Conservation (phyloP, 2,329 filamentous ascomycete species). For the Cladosporium colombiae region DNA sequence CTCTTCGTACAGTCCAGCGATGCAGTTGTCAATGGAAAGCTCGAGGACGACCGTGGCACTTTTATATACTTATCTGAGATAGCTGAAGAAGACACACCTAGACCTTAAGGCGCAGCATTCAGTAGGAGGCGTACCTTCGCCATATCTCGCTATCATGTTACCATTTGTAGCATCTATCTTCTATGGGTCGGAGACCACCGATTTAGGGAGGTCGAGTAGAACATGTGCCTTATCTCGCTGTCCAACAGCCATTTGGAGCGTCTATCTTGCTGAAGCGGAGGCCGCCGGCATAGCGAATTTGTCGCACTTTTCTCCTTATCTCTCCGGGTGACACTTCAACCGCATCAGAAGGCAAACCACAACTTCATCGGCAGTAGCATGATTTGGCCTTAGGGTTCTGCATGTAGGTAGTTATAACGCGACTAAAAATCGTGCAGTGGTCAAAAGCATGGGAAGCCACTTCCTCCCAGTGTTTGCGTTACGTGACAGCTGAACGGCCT, state of each 20-base stretch:
- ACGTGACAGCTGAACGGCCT: not conserved
- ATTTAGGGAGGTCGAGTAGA: not conserved
- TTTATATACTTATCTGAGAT: not conserved
- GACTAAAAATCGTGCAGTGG: not conserved
- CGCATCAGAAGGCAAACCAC: not conserved
- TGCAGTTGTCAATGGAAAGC: not conserved
- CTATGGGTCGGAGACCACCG: not conserved
- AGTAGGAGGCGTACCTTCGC: not conserved
- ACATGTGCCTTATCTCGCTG: not conserved
- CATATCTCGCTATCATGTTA: not conserved
- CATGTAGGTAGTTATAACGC: not conserved
- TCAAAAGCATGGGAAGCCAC: not conserved
- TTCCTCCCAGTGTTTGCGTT: not conserved
- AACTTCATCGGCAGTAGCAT: not conserved
- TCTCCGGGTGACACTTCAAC: not conserved
- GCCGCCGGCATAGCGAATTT: not conserved
- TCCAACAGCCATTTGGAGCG: not conserved
- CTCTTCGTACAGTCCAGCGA: not conserved
- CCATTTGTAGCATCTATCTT: not conserved
- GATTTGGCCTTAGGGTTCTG: not conserved
- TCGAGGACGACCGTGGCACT: not conserved
- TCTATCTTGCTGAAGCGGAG: not conserved
- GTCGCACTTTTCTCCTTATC: not conserved
- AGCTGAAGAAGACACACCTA: not conserved
- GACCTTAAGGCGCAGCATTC: not conserved